Base-by-base conservation (phyloP, 176 grass and related monocot species). In the Oryza punctata region DNA sequence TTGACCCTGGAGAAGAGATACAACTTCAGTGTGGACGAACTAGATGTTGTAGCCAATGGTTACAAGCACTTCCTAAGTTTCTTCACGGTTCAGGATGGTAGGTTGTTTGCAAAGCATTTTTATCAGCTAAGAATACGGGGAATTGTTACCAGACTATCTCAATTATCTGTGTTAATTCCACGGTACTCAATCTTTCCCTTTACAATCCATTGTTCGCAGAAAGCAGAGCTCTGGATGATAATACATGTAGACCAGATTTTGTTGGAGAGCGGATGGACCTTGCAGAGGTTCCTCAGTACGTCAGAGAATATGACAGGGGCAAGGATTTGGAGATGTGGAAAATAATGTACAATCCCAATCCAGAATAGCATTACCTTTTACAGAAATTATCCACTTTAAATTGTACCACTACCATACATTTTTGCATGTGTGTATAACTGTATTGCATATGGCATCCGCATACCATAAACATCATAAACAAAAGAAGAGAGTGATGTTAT, bases 1-100 rank as follows among this genome's bases (percentile, higher is more conserved):
- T 90, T 98, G 87, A 89, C 93, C 45, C 28, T 98, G 38, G 96
- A 95, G 89, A 95, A 98, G 81, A 87, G 96, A 50, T 98, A 98
- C 79, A 98, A 95, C 66, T 93, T 98, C 67, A 95, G 85, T 69
- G 52, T 95, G 59, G 93, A 93, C 23, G 93, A 98, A 40, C 40
- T 98, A 24, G 87, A 93, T 8, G 77, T 95, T 25, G 89, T 98
- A 54, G 91, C 87, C 32, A 98, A 95, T 83, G 96, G 96, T 73
- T 95, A 92, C 80, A 47, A 83, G 11, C 91, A 87, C 78, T 98
- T 98, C 38, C 63, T 54, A 74, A 93, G 82, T 72, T 95, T 90
- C 73, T 90, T 98, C 27, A 16, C 29, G 6, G 74, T 68, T 71
- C 84, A 87, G 67, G 77, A 81, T 43, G 87, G 82, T 94, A 82